Conservation (phyloP, 495 filamentous ascomycete species). For the Penicillium soppii region DNA sequence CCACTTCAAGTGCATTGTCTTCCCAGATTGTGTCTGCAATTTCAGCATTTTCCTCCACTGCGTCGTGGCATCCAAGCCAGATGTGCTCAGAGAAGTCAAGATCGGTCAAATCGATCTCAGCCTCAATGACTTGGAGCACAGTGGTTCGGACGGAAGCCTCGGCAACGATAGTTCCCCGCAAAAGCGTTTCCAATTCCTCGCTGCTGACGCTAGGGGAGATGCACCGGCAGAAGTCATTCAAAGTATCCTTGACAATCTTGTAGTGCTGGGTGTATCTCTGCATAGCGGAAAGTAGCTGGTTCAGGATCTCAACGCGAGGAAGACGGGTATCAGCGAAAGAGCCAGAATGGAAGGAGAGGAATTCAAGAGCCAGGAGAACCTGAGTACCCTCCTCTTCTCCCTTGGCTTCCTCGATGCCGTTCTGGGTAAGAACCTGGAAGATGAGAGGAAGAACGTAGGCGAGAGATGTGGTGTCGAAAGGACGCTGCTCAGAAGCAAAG, state of each 20-base stretch:
- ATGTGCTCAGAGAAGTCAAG: conserved; percentile 83
- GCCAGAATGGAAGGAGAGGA: conserved; percentile 82
- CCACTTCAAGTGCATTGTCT: conserved; percentile 79
- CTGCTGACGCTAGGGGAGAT: conserved; percentile 71
- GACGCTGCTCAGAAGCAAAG: conserved; percentile 86
- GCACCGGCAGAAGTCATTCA: conserved; percentile 77
- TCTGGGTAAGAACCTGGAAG: conserved; percentile 69
- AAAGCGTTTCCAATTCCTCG: conserved; percentile 67
- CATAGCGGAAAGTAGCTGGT: conserved; percentile 74
- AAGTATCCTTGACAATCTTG: conserved; percentile 87
- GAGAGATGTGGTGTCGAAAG: conserved; percentile 81
- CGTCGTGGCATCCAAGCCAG: conserved; percentile 90
- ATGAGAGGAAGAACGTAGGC: conserved; percentile 84
- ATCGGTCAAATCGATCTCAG: conserved; percentile 88
- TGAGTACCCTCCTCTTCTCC: conserved; percentile 80
- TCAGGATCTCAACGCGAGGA: conserved; percentile 70
- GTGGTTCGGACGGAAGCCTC: conserved; percentile 80
- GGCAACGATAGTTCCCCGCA: conserved; percentile 72
- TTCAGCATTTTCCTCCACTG: conserved; percentile 82
- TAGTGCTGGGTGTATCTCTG: conserved; percentile 89
- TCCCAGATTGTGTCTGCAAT: conserved; percentile 89
- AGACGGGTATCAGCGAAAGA: conserved; percentile 67
- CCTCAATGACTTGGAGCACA: conserved; percentile 83
- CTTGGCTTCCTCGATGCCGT: conserved; percentile 67
- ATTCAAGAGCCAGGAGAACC: conserved; percentile 84